Evolutionary conservation across 495 filamentous ascomycete genomes (phyloP), one percentile per base, ranked within the genome.

Genomic region (Penicillium manginii): DNA sequence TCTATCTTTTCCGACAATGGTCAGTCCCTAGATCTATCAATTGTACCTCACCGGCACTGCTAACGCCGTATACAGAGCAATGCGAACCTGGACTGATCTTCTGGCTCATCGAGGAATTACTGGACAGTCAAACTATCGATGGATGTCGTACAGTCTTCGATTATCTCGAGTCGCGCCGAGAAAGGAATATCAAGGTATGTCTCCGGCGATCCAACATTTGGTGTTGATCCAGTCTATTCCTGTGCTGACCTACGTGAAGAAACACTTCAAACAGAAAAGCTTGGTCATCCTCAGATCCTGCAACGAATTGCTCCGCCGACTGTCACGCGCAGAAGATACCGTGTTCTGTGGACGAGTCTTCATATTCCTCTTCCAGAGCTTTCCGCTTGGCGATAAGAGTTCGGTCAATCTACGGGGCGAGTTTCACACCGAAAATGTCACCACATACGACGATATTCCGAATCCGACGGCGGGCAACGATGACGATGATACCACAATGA

Each of bases 311-410:
- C 84, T 98, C 9, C 86, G 94, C 48, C 83, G 94, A 54, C 80
- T 99, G 4, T 98, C 94, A 2, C 82, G 96, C 47, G 92, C 94
- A 4, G 92, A 97, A 66, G 96, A 99, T 74, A 91, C 96, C 0
- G 93, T 96, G 3, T 99, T 98, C 72, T 97, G 93, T 70, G 94
- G 94, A 35, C 83, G 93, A 45, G 93, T 99, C 19, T 96, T 96
- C 68, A 96, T 99, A 61, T 99, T 96, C 67, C 84, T 98, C 56
- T 98, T 97, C 72, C 94, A 98, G 71, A 96, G 91, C 70, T 97
- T 98, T 65, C 92, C 94, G 11, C 80, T 98, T 0, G 92, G 93
- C 23, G 94, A 99, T 75, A 93, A 90, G 65, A 97, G 94, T 69
- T 96, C 93, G 2, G 93, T 99, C 49, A 99, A 99, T 63, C 83